Base-by-base conservation (phyloP, 139 green algal species). In the Picochlorum sp. region DNA sequence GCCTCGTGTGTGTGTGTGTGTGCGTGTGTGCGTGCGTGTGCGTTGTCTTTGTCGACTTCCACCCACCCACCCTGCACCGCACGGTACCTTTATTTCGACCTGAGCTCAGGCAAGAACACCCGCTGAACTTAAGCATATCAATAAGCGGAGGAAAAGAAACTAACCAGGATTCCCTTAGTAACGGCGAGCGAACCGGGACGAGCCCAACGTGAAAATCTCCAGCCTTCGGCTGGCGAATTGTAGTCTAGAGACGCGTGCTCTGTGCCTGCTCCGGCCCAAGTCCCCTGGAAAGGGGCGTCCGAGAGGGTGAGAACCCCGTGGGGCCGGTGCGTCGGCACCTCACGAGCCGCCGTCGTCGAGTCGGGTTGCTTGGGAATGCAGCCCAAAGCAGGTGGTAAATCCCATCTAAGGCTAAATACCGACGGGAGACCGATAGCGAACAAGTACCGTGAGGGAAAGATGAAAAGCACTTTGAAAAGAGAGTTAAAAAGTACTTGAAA, bases 381-480 rank as follows among this genome's bases (percentile, higher is more conserved):
- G 82, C 82, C 75, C 83, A 77, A 94, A 94, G 67, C 73, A 74
- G 85, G 79, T 81, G 82, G 85, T 93, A 89, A 89, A 89, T 88
- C 80, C 85, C 85, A 81, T 93, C 84, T 87, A 90, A 90, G 78
- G 85, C 82, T 94, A 89, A 87, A 89, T 89, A 90, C 64, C 78
- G 82, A 77, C 84, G 75, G 81, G 83, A 93, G 81, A 89, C 83
- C 86, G 82, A 91, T 90, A 94, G 82, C 80, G 83, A 90, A 94
- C 83, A 94, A 94, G 85, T 94, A 94, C 83, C 83, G 85, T 76
- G 85, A 94, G 83, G 83, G 81, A 91, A 94, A 94, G 85, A 88
- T 90, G 85, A 91, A 94, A 94, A 94, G 83, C 81, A 89, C 83
- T 89, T 90, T 91, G 81, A 89, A 94, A 89, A 94, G 85, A 94